Evolutionary conservation across 257 asterid genomes (phyloP), one percentile per base, ranked within the genome.

Genomic region (Nicotiana tabacum): DNA sequence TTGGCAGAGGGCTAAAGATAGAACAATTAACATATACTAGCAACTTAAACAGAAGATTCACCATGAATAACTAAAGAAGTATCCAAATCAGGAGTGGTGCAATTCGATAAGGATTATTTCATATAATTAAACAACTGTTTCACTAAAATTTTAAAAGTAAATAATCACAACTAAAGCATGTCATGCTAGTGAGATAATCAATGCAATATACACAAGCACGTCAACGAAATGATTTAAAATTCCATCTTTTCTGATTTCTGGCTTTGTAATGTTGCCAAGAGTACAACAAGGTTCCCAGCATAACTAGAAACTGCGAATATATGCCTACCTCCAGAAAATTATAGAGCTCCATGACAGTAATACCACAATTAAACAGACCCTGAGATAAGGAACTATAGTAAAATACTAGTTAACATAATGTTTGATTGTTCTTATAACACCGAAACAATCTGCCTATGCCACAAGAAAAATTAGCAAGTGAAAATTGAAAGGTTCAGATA

Each of bases 361-460:
- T 69, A 85, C 85, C 88, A 88, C 72, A 69, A 74, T 83, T 87
- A 85, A 43, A 88, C 83, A 86, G 81, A 84, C 84, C 82, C 56
- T 66, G 82, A 84, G 81, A 86, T 70, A 86, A 83, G 77, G 35
- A 83, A 82, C 87, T 86, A 90, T 83, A 87, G 83, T 87, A 86
- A 87, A 90, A 83, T 84, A 43, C 12, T 43, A 83, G 88, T 86
- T 77, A 88, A 90, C 84, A 88, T 87, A 90, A 92, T 88, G 86
- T 83, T 88, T 70, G 86, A 86, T 88, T 88, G 83, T 77, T 85
- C 85, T 69, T 53, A 66, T 86, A 88, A 86, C 62, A 80, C 55
- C 85, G 86, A 87, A 90, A 87, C 85, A 88, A 87, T 83, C 90
- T 67, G 92, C 91, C 96, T 86, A 90, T 82, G 84, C 85, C 87